Conservation (phyloP, 2,329 filamentous ascomycete species). For the Fusarium vanettenii region DNA sequence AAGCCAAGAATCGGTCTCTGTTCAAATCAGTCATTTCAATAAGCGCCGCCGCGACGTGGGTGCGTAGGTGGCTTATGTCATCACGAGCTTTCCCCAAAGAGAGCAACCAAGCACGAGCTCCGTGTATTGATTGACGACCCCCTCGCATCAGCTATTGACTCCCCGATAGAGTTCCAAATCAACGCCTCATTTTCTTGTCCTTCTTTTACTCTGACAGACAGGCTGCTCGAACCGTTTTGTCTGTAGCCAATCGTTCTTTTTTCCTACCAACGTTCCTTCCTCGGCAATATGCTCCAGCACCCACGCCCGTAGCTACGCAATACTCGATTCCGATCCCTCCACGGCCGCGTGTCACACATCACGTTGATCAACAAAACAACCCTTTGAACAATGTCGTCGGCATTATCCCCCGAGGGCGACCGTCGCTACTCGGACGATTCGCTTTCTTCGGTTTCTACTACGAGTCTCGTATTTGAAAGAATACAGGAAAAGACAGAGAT, state of each 20-base stretch:
- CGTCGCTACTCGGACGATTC: conserved; percentile 64
- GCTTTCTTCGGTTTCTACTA: conserved; percentile 82
- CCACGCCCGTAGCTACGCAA: conserved; percentile 9
- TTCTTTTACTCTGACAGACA: conserved; percentile 2
- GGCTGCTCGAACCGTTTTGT: background rate
- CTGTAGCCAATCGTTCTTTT: conserved; percentile 15
- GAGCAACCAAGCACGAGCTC: conserved; percentile 32
- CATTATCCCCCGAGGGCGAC: conserved; percentile 23
- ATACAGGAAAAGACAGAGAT: conserved; percentile 68
- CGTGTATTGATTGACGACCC: conserved; percentile 11
- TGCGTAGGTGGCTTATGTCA: conserved; percentile 37
- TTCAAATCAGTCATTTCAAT: background rate
- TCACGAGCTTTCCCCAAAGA: conserved; percentile 33
- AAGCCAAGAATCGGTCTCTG: background rate
- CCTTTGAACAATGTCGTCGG: conserved; percentile 28
- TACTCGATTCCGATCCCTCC: background rate
- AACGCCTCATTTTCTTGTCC: conserved; percentile 9
- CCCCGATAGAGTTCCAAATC: conserved; percentile 33
- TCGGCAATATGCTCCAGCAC: conserved; percentile 36
- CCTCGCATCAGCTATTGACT: conserved; percentile 37
- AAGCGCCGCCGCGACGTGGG: background rate
- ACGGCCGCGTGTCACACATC: conserved; percentile 10
- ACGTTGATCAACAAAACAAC: conserved; percentile 6
- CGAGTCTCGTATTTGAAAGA: conserved; percentile 83
- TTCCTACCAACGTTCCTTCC: conserved; percentile 13